Conservation (phyloP, 305 asterid genomes). For the Fraxinus dipetala region DNA sequence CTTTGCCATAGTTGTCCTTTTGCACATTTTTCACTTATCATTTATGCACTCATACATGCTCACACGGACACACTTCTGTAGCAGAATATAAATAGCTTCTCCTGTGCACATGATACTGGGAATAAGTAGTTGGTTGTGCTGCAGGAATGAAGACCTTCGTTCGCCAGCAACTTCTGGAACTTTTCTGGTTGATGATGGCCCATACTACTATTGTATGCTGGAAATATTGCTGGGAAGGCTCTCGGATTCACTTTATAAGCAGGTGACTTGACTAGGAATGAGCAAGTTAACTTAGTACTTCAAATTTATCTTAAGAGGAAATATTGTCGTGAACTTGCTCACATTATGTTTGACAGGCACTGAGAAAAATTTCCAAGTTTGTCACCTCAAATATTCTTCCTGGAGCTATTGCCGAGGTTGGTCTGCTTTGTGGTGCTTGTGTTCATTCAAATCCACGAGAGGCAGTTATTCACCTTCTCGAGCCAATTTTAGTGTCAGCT, state of each 20-base stretch:
- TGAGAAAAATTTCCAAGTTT: slow-evolving; percentile 82
- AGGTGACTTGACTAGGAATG: slow-evolving; percentile 46
- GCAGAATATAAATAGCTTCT: slow-evolving; percentile 18
- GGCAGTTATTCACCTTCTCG: slow-evolving; percentile 73
- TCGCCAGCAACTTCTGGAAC: slow-evolving; percentile 83
- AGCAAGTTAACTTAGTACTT: slow-evolving; percentile 1
- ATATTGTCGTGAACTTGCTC: slow-evolving; percentile 25
- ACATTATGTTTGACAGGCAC: slow-evolving; percentile 57
- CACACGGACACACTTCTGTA: slow-evolving; percentile 17
- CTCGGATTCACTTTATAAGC: slow-evolving; percentile 79
- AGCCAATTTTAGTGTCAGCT: slow-evolving; percentile 74
- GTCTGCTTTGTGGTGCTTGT: slow-evolving; percentile 96
- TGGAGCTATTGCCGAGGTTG: slow-evolving; percentile 98
- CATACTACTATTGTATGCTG: slow-evolving; percentile 90
- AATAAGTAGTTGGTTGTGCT: slow-evolving; percentile 31
- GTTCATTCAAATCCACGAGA: slow-evolving; percentile 88
- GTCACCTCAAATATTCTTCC: slow-evolving; percentile 91
- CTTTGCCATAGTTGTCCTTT: slow-evolving; percentile 27
- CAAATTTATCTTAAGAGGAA: slow-evolving; percentile 9
- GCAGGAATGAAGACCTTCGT: slow-evolving; percentile 83
- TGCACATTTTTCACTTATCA: slow-evolving; percentile 2
- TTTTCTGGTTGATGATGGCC: slow-evolving; percentile 93
- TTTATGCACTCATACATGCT: slow-evolving; percentile 23
- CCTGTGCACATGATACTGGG: slow-evolving; percentile 22
- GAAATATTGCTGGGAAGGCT: slow-evolving; percentile 94